These are phyloP conservation scores for Oleoguttula mirabilis DNA, from an alignment of 495 filamentous ascomycete genomes.

Conservation along the genomic window DNA sequence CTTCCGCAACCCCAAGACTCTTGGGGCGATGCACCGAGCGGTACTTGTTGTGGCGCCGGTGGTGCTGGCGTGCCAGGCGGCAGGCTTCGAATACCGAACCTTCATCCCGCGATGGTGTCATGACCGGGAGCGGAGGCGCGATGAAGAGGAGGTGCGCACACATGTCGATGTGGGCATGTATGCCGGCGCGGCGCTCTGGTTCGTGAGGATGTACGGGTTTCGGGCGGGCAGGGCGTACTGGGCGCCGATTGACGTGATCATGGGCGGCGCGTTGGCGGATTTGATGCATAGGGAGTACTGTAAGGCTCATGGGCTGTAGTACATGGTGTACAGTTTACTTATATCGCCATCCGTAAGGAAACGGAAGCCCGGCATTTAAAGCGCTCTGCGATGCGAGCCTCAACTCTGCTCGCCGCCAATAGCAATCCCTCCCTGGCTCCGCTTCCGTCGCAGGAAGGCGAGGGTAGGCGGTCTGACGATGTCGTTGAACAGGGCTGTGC, in stretches of 20 bases:
- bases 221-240: conserved; percentile 6
- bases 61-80: conserved; percentile 9
- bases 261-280: conserved; percentile 16
- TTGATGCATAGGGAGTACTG: conserved; percentile 19
- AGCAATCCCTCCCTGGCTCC: conserved; percentile 2
- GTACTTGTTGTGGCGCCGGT: background rate
- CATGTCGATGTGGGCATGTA: conserved; percentile 16
- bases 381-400: no score
- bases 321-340: no score
- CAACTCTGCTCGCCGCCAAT: conserved; percentile 4
- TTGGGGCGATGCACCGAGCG: conserved; percentile 14
- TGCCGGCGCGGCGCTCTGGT: conserved; percentile 10
- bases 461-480: conserved; percentile 60
- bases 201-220: conserved; percentile 8
- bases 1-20: conserved; percentile 11
- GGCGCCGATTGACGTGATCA: conserved; percentile 13
- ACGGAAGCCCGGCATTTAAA: no score
- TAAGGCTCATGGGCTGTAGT: conserved; percentile 18
- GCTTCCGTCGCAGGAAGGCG: conserved; percentile 10
- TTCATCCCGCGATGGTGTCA: conserved; percentile 15
- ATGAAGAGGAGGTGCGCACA: conserved; percentile 14
- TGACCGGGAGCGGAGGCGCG: conserved; percentile 17
- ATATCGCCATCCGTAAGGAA: no score
- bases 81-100: conserved; percentile 12
- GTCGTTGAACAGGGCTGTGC: conserved; percentile 94